Evolutionary conservation across 495 filamentous ascomycete species (phyloP).

Genomic region (Lasiosphaeria hispida): DNA sequence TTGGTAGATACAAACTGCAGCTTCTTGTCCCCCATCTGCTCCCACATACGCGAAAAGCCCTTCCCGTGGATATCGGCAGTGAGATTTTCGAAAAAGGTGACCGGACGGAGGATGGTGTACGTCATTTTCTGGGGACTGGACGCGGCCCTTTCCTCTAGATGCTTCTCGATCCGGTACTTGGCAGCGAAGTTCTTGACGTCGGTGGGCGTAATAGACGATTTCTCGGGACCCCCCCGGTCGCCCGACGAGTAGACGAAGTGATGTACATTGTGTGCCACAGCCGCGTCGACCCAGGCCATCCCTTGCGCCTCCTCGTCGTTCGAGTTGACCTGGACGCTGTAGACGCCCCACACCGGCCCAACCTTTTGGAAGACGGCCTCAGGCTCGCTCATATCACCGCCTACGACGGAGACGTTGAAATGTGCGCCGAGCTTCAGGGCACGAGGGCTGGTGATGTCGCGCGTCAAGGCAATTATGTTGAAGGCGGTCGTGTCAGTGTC

Average conservation of each 20-base stretch:
- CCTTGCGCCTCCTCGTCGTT: slow-evolving; percentile 11
- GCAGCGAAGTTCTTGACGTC: slow-evolving; percentile 57
- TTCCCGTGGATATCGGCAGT: slow-evolving; percentile 46
- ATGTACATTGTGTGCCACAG: slow-evolving; percentile 57
- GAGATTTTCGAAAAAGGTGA: slow-evolving; percentile 55
- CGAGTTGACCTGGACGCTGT: slow-evolving; percentile 38
- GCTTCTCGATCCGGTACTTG: slow-evolving; percentile 59
- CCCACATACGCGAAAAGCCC: slow-evolving; percentile 47
- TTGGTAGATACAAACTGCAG: slow-evolving; percentile 47
- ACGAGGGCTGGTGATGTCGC: slow-evolving; percentile 47
- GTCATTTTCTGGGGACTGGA: slow-evolving; percentile 40
- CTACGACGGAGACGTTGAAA: slow-evolving; percentile 46
- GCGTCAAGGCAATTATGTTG: slow-evolving; percentile 51
- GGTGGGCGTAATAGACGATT: slow-evolving; percentile 45
- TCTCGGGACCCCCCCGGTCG: slow-evolving; percentile 4
- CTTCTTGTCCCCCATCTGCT: slow-evolving; percentile 39
- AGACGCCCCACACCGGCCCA: slow-evolving; percentile 50
- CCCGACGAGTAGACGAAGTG: slow-evolving; percentile 26
- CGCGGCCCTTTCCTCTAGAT: slow-evolving; percentile 40
- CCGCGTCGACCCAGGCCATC: slow-evolving; percentile 47
- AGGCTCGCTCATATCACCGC: slow-evolving; percentile 51
- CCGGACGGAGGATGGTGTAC: slow-evolving; percentile 49
- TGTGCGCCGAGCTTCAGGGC: slow-evolving; percentile 46
- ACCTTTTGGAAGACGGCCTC: slow-evolving; percentile 48
- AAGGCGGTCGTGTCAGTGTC: slow-evolving; percentile 4